These are phyloP conservation scores for Colletotrichum liaoningense DNA, from an alignment of 2,329 filamentous ascomycete genomes.

Conservation along the genomic window DNA sequence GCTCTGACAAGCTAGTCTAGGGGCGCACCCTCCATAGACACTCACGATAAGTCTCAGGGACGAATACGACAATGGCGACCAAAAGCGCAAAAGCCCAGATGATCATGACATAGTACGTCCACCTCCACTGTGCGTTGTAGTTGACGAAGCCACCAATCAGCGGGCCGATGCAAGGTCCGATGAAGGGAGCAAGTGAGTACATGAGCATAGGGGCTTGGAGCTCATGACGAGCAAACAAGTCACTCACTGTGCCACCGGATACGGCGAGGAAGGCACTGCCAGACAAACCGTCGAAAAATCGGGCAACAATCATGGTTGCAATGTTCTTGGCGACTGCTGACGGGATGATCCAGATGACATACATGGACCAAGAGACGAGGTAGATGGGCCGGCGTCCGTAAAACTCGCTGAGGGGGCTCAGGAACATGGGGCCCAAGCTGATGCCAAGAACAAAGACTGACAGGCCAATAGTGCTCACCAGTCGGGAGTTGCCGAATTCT, in stretches of 20 bases:
- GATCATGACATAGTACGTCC: constrained; percentile 86
- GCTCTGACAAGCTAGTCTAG: not conserved
- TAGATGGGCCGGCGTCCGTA: constrained; percentile 88
- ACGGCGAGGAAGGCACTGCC: constrained; percentile 79
- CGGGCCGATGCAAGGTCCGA: constrained; percentile 70
- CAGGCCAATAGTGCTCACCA: constrained; percentile 83
- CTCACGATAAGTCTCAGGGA: constrained; percentile 87
- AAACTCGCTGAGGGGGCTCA: constrained; percentile 78
- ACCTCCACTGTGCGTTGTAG: constrained; percentile 78
- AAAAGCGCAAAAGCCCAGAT: constrained; percentile 82
- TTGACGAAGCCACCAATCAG: constrained; percentile 86
- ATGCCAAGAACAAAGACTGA: constrained; percentile 85
- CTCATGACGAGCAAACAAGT: constrained; percentile 76
- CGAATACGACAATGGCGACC: constrained; percentile 73
- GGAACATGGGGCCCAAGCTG: constrained; percentile 70
- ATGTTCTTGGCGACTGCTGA: constrained; percentile 86
- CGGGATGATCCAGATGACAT: constrained; percentile 84
- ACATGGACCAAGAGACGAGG: constrained; percentile 77
- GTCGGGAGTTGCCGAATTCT: constrained; percentile 77
- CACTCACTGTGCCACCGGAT: constrained; percentile 86
- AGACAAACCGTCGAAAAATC: constrained; percentile 82
- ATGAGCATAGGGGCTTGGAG: constrained; percentile 87
- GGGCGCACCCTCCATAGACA: constrained; percentile 36
- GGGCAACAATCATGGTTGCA: constrained; percentile 79
- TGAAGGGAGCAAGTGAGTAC: constrained; percentile 75